Evolutionary conservation across 2,329 filamentous ascomycete species (phyloP), one percentile per base, ranked within the genome.

Genomic region (Arthrobotrys entomopaga): DNA sequence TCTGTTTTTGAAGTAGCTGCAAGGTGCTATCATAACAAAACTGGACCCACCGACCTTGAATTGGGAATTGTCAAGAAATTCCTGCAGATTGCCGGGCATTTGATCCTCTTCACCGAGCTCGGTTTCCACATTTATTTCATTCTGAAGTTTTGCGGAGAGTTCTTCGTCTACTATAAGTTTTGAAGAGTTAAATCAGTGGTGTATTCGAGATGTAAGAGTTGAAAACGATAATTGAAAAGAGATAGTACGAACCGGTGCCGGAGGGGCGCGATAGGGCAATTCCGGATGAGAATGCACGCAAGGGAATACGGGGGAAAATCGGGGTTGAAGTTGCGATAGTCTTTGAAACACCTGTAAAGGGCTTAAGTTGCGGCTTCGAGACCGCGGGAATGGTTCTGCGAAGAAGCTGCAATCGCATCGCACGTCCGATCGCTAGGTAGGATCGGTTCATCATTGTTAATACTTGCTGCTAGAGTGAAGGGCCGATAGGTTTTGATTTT

Each of bases 61-160:
- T 46, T 90, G 87, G 80, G 90, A 89, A 84, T 92, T 94, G 80
- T 94, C 89, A 54, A 97, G 83, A 83, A 96, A 97, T 81, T 95
- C 91, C 83, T 92, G 90, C 82, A 97, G 87, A 81, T 89, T 91
- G 76, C 88, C 86, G 46, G 92, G 90, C 77, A 91, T 83, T 77
- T 91, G 87, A 79, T 91, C 88, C 75, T 87, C 85, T 77, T 89
- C 86, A 83, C 90, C 89, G 83, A 93, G 89, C 80, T 93, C 89
- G 79, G 88, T 87, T 86, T 98, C 95, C 80, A 96, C 89, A 81
- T 88, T 84, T 77, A 96, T 85, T 84, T 97, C 93, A 80, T 88
- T 89, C 77, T 91, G 88, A 57, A 99, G 87, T 87, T 98, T 98
- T 72, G 89, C 88, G 46, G 89, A 87, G 63, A 99, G 89, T 83